These are phyloP conservation scores for Trebouxia sp. DNA, from an alignment of 139 green algal genomes.

Conservation along the genomic window DNA sequence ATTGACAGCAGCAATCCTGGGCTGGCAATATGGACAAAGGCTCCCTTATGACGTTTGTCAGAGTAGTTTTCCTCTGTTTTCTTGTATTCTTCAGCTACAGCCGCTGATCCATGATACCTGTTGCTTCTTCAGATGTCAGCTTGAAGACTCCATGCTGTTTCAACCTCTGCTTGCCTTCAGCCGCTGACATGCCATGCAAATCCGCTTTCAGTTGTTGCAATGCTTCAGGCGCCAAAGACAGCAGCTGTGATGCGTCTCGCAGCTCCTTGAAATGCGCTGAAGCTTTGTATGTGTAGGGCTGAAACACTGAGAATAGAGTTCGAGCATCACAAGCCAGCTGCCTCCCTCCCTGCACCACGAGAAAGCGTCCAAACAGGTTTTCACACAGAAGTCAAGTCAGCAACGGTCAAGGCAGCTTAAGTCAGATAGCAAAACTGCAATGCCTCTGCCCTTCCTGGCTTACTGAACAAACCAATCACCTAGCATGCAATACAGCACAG, in stretches of 20 bases:
- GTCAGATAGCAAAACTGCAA: no score
- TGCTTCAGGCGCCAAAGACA: conserved; percentile 23
- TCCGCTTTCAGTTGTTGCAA: background rate
- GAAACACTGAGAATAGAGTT: conserved; percentile 44
- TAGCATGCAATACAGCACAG: no score
- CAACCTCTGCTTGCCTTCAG: background rate
- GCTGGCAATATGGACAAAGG: no score
- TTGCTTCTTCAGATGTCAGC: conserved; percentile 32
- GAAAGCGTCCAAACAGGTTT: no score
- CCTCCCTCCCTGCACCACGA: conserved; percentile 29
- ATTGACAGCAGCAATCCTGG: no score
- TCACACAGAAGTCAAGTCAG: no score
- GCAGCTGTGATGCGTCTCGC: conserved; percentile 37
- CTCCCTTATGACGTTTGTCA: no score
- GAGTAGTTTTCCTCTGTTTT: no score
- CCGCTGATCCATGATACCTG: conserved; percentile 34
- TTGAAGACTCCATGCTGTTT: conserved; percentile 7
- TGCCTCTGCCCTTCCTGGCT: no score
- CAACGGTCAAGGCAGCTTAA: no score
- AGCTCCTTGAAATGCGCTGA: conserved; percentile 58
- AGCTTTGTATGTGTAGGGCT: conserved; percentile 45
- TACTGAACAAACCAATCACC: no score
- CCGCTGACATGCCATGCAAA: background rate
- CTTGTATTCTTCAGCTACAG: no score
- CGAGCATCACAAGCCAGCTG: conserved; percentile 42